Evolutionary conservation across 2,329 filamentous ascomycete genomes (phyloP), one percentile per base, ranked within the genome.

Genomic region (Escovopsis weberi): DNA sequence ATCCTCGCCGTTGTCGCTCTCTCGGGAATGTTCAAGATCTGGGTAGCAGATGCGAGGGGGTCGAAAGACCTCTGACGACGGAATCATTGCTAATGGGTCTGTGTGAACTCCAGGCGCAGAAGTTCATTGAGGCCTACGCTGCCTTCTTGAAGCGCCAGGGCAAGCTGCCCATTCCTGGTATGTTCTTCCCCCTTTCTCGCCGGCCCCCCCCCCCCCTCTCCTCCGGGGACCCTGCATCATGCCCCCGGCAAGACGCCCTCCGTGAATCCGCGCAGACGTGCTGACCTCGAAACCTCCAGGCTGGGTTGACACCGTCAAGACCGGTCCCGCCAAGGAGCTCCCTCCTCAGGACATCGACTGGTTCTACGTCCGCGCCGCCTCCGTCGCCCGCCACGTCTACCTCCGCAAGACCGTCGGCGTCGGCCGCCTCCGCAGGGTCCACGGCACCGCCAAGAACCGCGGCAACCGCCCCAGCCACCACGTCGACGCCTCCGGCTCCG

Each of bases 271-370:
- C 30, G 23, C 15, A 23, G 23, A 32, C 11, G 8, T 32, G 32
- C 26, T 33, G n/a, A 26, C 10, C 10, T 19, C 33, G 12, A 26
- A 40, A 38, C 34, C 38, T 41, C 33, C 43, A 93, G 87, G 86
- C 75, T 96, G 89, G 89, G 89, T 95, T 68, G 91, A 98, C 68
- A 95, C 89, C 63, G 91, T 96, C 74, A 98, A 98, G 84, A 95
- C 89, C 58, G 89, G 86, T 61, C 78, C 82, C 65, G 83, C 84
- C 67, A 94, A 94, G 73, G 91, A 98, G 77, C 84, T 98, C 59
- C 89, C 89, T 62, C 91, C 89, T 62, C 88, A 96, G 80, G 83
- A 88, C 69, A 85, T 88, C 65, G 91, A 98, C 79, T 98, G 91
- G 91, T 93, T 80, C 75, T 85, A 80, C 70, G 68, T 80, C 66